A percentile compares a stretch with the other conserved stretches of the same genome.
Evolutionary conservation across 371 early-diverging fungal species (phyloP).

Genomic region (Neoconidiobolus thromboides): DNA sequence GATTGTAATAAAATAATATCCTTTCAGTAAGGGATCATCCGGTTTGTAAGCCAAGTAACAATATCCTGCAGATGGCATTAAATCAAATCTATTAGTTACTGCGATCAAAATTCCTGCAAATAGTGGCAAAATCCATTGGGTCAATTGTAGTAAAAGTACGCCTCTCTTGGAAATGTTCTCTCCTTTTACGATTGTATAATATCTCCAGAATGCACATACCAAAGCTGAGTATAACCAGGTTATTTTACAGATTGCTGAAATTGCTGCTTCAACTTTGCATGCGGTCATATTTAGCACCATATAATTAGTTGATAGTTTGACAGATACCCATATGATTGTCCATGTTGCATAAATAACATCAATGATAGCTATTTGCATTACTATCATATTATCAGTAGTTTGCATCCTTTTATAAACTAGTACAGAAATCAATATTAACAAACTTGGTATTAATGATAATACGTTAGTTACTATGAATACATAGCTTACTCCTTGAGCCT

Average conservation of each 20-base stretch:
- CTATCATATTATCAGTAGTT: not conserved
- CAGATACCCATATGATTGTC: not conserved
- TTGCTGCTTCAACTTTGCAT: not conserved
- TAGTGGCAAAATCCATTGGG: not conserved
- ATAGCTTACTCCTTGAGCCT: not conserved
- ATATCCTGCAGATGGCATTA: slow-evolving; percentile 3
- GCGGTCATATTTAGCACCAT: not conserved
- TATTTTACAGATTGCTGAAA: not conserved
- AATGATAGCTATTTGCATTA: not conserved
- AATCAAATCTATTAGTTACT: not conserved
- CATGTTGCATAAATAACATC: not conserved
- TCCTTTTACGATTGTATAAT: not conserved
- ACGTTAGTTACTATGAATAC: not conserved
- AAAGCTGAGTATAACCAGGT: slow-evolving; percentile 3
- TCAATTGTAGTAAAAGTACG: not conserved
- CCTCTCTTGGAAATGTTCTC: no score
- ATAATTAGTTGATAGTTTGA: not conserved
- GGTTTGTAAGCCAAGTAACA: not conserved
- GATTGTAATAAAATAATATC: not conserved
- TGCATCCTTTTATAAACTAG: not conserved
- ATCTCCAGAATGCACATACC: slow-evolving; percentile 4
- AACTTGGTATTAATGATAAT: not conserved
- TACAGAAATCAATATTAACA: not conserved
- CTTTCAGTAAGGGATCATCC: not conserved
- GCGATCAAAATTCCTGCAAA: not conserved